Base-by-base conservation (phyloP, 768 basidiomycete species). In the Podaxis rugospora region DNA sequence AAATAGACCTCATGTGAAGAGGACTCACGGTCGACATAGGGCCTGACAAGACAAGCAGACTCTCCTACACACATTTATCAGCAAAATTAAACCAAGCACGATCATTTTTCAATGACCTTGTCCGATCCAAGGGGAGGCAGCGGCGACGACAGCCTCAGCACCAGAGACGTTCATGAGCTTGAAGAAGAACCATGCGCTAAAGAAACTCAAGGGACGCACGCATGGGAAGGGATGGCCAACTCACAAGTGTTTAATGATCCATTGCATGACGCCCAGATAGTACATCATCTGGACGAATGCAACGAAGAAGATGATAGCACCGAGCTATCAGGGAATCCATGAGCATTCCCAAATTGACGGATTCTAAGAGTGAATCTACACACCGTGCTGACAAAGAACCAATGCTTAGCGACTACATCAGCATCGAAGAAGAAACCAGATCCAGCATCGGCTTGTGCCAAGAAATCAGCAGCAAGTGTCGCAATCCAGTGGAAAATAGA, bases 81-180 rank as follows among this genome's bases (percentile, higher is more conserved):
- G 50, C 28, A 14, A 25, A 2, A 50, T 16, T 25, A 28, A 5
- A 10, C 42, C n/a, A 47, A 3, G 42, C 13, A 28, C 37, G 39
- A 36, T 14, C 49, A 3, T 37, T 6, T 6, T 27, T 42, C n/a
- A 64, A 57, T 62, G 47, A 69, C 90, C 93, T 74, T 92, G 90
- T 21, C 94, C 94, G 65, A 96, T 86, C 83, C 90, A 96, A n/a
- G 94, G 94, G 0, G 93, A 94, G 14, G 93, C 88, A 52, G 94
- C 87, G 28, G 94, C 93, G 46, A 96, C 92, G 60, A 96, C 89
- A 37, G 94, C 93, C 70, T 96, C 94, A 3, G 93, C 94, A 61
- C 95, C 94, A n/a, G 94, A 95, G 36, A 96, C 83, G 64, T 90
- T 87, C 85, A 96, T 83, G 55, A 91, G 74, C 73, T 93, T 94